A percentile compares a stretch with the other conserved stretches of the same genome.
phyloP scores from a whole-genome alignment of 768 basidiomycete genomes.

The Atractiella rhizophila region DNA sequence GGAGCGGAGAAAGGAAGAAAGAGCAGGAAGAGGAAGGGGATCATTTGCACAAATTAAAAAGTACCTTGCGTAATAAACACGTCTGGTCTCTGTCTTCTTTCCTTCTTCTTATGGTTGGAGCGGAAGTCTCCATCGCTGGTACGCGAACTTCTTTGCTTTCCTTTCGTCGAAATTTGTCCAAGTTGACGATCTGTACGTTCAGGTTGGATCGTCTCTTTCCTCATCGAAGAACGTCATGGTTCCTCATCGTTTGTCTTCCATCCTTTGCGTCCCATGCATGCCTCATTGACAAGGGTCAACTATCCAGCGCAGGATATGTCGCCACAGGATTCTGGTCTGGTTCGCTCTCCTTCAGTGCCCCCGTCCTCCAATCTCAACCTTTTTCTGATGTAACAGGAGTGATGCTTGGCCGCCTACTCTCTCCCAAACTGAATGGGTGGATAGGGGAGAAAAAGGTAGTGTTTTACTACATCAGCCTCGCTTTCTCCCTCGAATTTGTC shows the following conservation, averaged over 20 bases:
- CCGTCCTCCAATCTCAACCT: too few species aligned
- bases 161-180: background rate
- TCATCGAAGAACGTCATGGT: slow-evolving; percentile 11
- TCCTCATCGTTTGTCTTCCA: too few species aligned
- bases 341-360: background rate
- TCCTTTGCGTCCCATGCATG: too few species aligned
- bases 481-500: slow-evolving; percentile 30
- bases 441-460: slow-evolving; percentile 22
- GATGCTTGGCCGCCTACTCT: slow-evolving; percentile 30
- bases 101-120: too few species aligned
- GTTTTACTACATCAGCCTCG: slow-evolving; percentile 21
- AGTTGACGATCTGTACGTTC: background rate
- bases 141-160: too few species aligned
- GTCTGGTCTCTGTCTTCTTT: too few species aligned
- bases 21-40: too few species aligned
- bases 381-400: slow-evolving; percentile 22
- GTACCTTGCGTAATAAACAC: too few species aligned
- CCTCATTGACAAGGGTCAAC: too few species aligned
- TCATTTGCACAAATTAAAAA: too few species aligned
- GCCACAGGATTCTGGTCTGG: slow-evolving; percentile 20
- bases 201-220: slow-evolving; percentile 18
- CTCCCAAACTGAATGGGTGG: slow-evolving; percentile 30
- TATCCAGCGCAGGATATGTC: slow-evolving; percentile 18
- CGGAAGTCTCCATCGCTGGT: slow-evolving; percentile 22
- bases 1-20: too few species aligned